Conservation (phyloP, 352 stramenopile genomes). For the Pythium periplocum region DNA sequence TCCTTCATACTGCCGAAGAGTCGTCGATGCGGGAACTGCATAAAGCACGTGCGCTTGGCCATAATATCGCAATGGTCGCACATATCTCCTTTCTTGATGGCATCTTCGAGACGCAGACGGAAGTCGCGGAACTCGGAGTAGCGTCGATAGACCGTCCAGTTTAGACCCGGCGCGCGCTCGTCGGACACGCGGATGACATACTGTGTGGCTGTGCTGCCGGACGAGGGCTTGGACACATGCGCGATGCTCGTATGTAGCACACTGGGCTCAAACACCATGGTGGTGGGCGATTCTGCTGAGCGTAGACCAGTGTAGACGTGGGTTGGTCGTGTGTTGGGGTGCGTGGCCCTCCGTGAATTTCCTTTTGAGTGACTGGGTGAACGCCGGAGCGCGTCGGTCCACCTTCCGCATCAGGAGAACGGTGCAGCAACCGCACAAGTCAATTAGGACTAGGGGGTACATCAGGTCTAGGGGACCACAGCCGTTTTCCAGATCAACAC, state of each 20-base stretch:
- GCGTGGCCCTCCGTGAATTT: no score
- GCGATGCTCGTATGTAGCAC: slow-evolving; percentile 79
- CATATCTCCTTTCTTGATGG: slow-evolving; percentile 60
- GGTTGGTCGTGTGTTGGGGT: no score
- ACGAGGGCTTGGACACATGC: slow-evolving; percentile 65
- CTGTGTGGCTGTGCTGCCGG: slow-evolving; percentile 57
- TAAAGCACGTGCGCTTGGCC: slow-evolving; percentile 73
- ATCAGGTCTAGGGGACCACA: no score
- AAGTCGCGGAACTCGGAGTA: slow-evolving; percentile 84
- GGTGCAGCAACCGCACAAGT: no score
- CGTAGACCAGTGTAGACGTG: no score
- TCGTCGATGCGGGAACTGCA: slow-evolving; percentile 73
- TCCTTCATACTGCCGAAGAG: slow-evolving; percentile 72
- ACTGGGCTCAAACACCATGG: slow-evolving; percentile 26
- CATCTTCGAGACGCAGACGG: slow-evolving; percentile 54
- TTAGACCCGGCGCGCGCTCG: slow-evolving; percentile 53
- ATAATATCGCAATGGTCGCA: slow-evolving; percentile 75
- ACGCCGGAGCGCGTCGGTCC: no score
- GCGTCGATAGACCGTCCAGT: slow-evolving; percentile 82
- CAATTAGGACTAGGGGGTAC: no score
- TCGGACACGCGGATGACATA: slow-evolving; percentile 84
- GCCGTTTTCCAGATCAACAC: no score
- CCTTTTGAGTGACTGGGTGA: no score
- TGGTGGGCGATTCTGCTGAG: not conserved
- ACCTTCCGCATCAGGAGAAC: no score